phyloP scores from a whole-genome alignment of 2,329 filamentous ascomycete genomes.

The Arthrobotrys conoides region DNA sequence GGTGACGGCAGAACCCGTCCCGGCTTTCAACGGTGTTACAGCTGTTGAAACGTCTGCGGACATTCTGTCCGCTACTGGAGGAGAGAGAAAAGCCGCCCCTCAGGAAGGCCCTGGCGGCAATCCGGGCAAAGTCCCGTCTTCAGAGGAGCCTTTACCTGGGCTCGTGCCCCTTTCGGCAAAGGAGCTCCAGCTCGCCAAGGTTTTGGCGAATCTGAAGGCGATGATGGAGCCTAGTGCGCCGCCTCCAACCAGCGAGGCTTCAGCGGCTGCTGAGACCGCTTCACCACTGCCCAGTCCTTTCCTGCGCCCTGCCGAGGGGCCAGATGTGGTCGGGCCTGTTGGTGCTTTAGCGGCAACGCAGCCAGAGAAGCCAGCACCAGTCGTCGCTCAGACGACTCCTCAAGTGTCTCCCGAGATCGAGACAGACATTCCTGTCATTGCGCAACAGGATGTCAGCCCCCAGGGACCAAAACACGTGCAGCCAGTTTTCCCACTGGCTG shows the following conservation, averaged over 20 bases:
- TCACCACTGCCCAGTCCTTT: background rate
- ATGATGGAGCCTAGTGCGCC: background rate
- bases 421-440: slow-evolving; percentile 10
- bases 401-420: background rate
- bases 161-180: background rate
- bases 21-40: background rate
- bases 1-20: background rate
- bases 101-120: background rate
- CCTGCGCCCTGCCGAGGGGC: background rate
- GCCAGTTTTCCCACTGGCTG: slow-evolving; percentile 22
- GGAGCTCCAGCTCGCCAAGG: background rate
- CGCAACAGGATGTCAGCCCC: slow-evolving; percentile 7
- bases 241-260: background rate
- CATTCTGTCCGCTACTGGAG: background rate
- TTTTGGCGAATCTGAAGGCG: background rate
- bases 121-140: background rate
- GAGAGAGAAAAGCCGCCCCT: background rate
- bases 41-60: slow-evolving; percentile 1
- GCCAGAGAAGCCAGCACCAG: background rate
- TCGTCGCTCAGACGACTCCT: background rate
- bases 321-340: background rate
- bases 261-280: background rate
- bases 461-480: slow-evolving; percentile 4
- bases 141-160: background rate
- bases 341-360: background rate